Evolutionary conservation across 73 alveolate species (phyloP), one percentile per base, ranked within the genome.

Genomic region (Blepharisma japonicum): DNA sequence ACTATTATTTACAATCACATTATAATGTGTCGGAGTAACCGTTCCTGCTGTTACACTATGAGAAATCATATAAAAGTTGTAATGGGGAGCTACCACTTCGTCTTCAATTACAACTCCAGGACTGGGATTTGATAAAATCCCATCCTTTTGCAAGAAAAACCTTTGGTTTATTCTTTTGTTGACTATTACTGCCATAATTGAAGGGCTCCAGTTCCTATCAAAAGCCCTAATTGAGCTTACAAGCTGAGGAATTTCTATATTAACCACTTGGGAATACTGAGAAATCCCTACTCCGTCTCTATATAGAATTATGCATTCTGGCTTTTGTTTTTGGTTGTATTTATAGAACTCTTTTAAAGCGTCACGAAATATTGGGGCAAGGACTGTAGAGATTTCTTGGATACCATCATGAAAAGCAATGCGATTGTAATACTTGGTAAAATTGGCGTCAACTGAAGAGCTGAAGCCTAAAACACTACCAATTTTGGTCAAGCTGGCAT

Each of bases 21-120:
- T 85, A 82, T 89, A 92, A 83, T 84, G 91, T 47, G 98, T 92
- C 46, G 98, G 98, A 5, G 92, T 84, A 7, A 93, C 96, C 20
- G 89, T 80, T 21, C 98, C 98, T 66, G 86, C 90, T 14, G 92
- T 90, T 45, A 87, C 90, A 45, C 71, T 80, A 81, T 92, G 94
- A 50, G 97, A 94, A 66, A 90, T 89, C 48, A 92, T 80, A 71
- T 67, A 92, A 89, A 92, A 92, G 81, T 92, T 96, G 87, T 79
- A 92, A 71, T 68, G 71, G 78, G 87, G 80, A 50, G 68, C 77
- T n/a, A 86, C 92, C 0, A 89, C 79, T 11, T 77, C 83, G 45
- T 55, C 85, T 78, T 92, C 96, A 45, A 89, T 51, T 8, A 90
- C 80, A 55, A 87, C 77, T 48, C 94, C 90, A 23, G 94, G 88